phyloP scores from a whole-genome alignment of 139 green algal genomes.

The Chlamydomonas schloesseri region DNA sequence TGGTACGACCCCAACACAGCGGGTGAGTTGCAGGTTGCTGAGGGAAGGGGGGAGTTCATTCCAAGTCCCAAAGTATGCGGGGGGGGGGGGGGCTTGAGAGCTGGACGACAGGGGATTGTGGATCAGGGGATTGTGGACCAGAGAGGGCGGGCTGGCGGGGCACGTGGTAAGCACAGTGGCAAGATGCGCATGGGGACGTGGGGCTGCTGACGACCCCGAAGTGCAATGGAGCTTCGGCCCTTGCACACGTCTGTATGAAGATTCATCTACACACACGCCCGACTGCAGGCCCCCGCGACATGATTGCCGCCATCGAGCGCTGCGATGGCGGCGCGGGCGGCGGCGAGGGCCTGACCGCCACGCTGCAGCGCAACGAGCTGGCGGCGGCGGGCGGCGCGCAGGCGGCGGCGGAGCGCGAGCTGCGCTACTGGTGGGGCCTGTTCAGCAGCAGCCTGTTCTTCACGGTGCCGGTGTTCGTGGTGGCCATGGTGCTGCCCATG shows the following conservation, averaged over 20 bases:
- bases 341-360: conserved; percentile 64
- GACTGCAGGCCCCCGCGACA: conserved; percentile 50
- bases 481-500: conserved; percentile 90
- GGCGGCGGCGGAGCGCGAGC: conserved; percentile 57
- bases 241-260: too few species aligned
- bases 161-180: too few species aligned
- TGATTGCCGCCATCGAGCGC: conserved; percentile 69
- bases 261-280: too few species aligned
- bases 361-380: conserved; percentile 30
- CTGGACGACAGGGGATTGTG: too few species aligned
- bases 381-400: conserved; percentile 25
- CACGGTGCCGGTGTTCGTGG: conserved; percentile 91
- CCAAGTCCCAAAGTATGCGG: too few species aligned
- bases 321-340: conserved; percentile 21
- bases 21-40: background rate
- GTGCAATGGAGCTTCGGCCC: too few species aligned
- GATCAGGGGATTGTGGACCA: too few species aligned
- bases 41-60: too few species aligned
- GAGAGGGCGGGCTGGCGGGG: too few species aligned
- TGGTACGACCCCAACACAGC: conserved; percentile 61
- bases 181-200: too few species aligned
- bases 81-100: too few species aligned
- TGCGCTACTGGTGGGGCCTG: conserved; percentile 64
- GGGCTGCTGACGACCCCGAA: too few species aligned
- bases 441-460: conserved; percentile 67